phyloP scores from a whole-genome alignment of 371 early-diverging fungal genomes.

The Mucor piriformis region DNA sequence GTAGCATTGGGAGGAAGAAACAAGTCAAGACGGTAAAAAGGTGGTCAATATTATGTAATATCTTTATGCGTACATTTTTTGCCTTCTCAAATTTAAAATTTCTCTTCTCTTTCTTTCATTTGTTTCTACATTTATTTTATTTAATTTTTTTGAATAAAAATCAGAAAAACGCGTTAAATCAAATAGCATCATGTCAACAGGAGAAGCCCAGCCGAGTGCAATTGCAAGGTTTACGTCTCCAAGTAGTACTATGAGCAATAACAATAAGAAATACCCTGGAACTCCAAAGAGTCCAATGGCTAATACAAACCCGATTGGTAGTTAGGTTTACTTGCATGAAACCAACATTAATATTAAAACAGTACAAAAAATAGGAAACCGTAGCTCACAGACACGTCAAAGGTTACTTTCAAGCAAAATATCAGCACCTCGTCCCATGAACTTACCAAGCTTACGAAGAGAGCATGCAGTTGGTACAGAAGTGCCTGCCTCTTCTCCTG shows the following conservation, averaged over 20 bases:
- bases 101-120: neutral
- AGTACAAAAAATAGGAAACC: constrained; percentile 23
- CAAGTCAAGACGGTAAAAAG: neutral
- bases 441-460: constrained; percentile 48
- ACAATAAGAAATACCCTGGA: constrained; percentile 19
- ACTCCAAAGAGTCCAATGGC: constrained; percentile 18
- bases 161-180: constrained; percentile 1
- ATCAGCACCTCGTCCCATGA: constrained; percentile 54
- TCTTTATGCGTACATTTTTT: neutral
- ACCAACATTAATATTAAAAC: neutral
- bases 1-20: constrained; percentile 19
- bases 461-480: constrained; percentile 39
- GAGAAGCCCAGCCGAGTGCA: constrained; percentile 14
- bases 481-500: constrained; percentile 16
- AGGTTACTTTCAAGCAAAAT: constrained; percentile 43
- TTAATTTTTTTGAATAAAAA: neutral
- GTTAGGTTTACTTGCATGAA: neutral
- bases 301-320: neutral
- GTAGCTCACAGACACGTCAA: constrained; percentile 34
- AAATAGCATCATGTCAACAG: constrained; percentile 18
- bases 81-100: neutral
- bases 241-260: constrained; percentile 4
- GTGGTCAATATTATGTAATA: neutral
- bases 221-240: constrained; percentile 8
- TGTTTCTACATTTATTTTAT: neutral